Evolutionary conservation across 1,284 basidiomycete species (phyloP), one percentile per base, ranked within the genome.

Genomic region (Cutaneotrichosporon cavernicola): DNA sequence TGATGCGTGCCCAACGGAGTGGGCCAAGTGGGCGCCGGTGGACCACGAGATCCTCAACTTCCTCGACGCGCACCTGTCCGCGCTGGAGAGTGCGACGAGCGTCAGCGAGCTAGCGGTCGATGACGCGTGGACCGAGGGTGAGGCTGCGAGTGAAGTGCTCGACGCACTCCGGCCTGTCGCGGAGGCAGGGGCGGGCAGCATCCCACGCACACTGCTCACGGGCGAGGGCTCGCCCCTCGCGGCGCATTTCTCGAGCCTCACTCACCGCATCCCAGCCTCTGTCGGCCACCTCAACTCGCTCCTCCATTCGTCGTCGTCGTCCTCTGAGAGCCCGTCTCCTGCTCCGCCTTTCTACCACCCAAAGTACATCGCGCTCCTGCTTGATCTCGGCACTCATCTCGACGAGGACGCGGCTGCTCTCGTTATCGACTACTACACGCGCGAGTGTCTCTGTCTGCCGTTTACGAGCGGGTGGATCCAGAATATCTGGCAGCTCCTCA

Each of bases 401-500:
- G 76, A 81, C 59, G 78, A 81, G 62, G 70, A 75, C 14, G 75
- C 80, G 40, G 80, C 81, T 9, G 66, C 72, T 3, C 63, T 75
- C 10, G 76, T 84, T 9, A 76, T 85, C 65, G 81, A 83, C 58
- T 82, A 81, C 67, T 82, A 81, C 67, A 72, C 82, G 46, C 69
- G 72, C 13, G 80, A 81, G 61, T 78, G 78, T 9, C 73, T 83
- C 2, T 83, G 82, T 66, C 69, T 81, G 7, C 84, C 84, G 0
- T 78, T 81, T 38, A 79, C 80, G 11, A 70, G 76, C 0, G 79
- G 79, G 40, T 85, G 84, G 84, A 77, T 83, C 60, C 72, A 75
- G 11, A 82, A 83, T 46, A 78, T 82, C 36, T 76, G 79, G 71
- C 77, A 78, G 21, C 68, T 84, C 32, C 71, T 83, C 60, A 68